phyloP scores from a whole-genome alignment of 345 rosid genomes.

The Odontarrhena argentea region DNA sequence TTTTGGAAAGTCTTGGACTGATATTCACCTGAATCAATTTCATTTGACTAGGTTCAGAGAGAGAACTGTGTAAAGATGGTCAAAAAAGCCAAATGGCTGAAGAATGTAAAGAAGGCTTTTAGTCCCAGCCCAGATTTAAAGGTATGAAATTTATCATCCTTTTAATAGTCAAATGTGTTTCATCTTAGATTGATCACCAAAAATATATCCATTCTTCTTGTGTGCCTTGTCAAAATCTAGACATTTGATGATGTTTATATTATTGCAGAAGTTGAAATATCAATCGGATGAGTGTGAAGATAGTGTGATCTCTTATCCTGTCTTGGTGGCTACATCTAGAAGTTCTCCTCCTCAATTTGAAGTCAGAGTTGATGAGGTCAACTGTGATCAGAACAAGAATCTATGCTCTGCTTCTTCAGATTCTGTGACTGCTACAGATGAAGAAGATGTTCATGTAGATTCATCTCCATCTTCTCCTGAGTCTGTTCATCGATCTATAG shows the following conservation, averaged over 20 bases:
- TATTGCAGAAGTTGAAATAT: slow-evolving; percentile 33
- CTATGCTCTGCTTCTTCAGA: slow-evolving; percentile 35
- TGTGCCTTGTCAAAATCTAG: not conserved
- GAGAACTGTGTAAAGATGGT: slow-evolving; percentile 62
- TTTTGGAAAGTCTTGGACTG: not conserved
- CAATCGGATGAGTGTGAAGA: slow-evolving; percentile 38
- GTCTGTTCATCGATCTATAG: slow-evolving; percentile 36
- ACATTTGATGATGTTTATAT: not conserved
- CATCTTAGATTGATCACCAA: too few species aligned
- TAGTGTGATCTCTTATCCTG: slow-evolving; percentile 52
- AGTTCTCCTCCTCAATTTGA: slow-evolving; percentile 53
- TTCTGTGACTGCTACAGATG: slow-evolving; percentile 41
- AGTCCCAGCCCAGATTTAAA: slow-evolving; percentile 71
- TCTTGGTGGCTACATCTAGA: slow-evolving; percentile 42
- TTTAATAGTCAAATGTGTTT: too few species aligned
- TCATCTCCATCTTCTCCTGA: slow-evolving; percentile 46
- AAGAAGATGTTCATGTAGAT: slow-evolving; percentile 35
- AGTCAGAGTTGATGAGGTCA: slow-evolving; percentile 47
- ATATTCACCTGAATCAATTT: not conserved
- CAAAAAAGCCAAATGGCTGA: slow-evolving; percentile 85
- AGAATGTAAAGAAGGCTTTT: slow-evolving; percentile 80
- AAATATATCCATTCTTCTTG: not conserved
- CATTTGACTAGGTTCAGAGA: slow-evolving; percentile 29
- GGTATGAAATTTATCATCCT: slow-evolving; percentile 1
- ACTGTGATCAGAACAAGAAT: slow-evolving; percentile 44